A percentile compares a stretch with the other conserved stretches of the same genome.
Conservation (phyloP, 768 basidiomycete genomes). For the Agrocybe praecox region DNA sequence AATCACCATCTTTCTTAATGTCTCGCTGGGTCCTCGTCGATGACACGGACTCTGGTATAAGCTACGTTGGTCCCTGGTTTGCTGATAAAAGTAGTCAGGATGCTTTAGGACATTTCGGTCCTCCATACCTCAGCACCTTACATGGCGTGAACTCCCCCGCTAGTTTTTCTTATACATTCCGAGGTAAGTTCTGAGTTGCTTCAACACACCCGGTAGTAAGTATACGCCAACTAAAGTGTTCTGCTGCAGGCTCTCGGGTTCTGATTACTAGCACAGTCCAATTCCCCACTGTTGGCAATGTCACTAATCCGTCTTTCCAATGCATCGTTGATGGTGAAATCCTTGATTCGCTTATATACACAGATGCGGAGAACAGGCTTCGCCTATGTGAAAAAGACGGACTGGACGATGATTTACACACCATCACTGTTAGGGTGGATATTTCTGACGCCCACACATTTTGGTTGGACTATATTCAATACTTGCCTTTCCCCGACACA, state of each 20-base stretch:
- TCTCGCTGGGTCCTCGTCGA: conserved; percentile 20
- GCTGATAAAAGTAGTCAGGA: conserved; percentile 16
- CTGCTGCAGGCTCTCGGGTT: conserved; percentile 10
- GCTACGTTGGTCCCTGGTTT: conserved; percentile 19
- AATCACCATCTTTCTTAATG: not conserved
- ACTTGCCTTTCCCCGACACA: conserved; percentile 17
- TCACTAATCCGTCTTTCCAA: conserved; percentile 23
- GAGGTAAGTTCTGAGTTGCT: conserved; percentile 10
- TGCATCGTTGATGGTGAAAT: conserved; percentile 26
- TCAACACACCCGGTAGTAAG: too few relatives aligned
- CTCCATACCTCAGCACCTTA: conserved; percentile 16
- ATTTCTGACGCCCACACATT: conserved; percentile 21
- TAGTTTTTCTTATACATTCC: conserved; percentile 13
- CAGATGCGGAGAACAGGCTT: conserved; percentile 20
- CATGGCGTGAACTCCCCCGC: conserved; percentile 17
- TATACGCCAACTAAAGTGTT: too few relatives aligned
- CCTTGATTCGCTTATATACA: conserved; percentile 12
- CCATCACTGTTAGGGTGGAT: conserved; percentile 23
- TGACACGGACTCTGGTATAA: conserved; percentile 20
- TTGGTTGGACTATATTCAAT: conserved; percentile 30
- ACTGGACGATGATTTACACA: conserved; percentile 21
- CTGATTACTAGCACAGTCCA: conserved; percentile 21
- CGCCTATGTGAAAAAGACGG: conserved; percentile 17
- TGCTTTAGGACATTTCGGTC: conserved; percentile 17
- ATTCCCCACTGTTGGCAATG: conserved; percentile 7